phyloP scores from a whole-genome alignment of 805 yeast species.

The Yarrowia sp. region DNA sequence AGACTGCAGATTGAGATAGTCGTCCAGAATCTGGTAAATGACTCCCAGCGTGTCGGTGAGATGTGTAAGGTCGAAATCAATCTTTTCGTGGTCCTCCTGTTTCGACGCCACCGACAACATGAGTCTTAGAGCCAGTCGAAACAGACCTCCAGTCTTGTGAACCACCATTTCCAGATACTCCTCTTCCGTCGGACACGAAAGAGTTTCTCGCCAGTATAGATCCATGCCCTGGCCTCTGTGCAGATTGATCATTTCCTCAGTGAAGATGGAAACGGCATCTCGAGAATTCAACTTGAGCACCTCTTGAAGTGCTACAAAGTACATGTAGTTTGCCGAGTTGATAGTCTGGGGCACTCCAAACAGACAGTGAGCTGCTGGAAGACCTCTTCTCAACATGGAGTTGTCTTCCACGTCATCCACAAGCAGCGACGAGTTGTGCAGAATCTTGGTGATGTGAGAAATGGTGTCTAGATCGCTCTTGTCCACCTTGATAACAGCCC shows the following conservation, averaged over 20 bases:
- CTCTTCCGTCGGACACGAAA: conserved; percentile 53
- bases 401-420: conserved; percentile 89
- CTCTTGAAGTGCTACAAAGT: conserved; percentile 63
- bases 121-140: conserved; percentile 66
- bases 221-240: conserved; percentile 92
- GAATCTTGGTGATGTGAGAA: conserved; percentile 49
- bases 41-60: conserved; percentile 76
- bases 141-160: conserved; percentile 87
- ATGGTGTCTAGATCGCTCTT: conserved; percentile 41
- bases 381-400: conserved; percentile 68
- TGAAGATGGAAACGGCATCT: conserved; percentile 44
- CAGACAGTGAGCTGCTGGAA: conserved; percentile 71
- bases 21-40: conserved; percentile 82
- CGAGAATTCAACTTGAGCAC: conserved; percentile 40
- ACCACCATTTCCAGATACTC: conserved; percentile 77
- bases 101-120: conserved; percentile 44
- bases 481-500: conserved; percentile 48
- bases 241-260: conserved; percentile 72
- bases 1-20: conserved; percentile 64
- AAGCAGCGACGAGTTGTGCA: conserved; percentile 64
- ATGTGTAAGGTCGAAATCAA: conserved; percentile 44
- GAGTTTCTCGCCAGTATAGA: conserved; percentile 77
- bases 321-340: conserved; percentile 78
- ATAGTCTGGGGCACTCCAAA: conserved; percentile 79
- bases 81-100: conserved; percentile 13